Percentiles rank a stretch among this genome's conserved stretches.
Conservation (phyloP, 1,139 yeast species). For the Sugiyamaella japonica region DNA sequence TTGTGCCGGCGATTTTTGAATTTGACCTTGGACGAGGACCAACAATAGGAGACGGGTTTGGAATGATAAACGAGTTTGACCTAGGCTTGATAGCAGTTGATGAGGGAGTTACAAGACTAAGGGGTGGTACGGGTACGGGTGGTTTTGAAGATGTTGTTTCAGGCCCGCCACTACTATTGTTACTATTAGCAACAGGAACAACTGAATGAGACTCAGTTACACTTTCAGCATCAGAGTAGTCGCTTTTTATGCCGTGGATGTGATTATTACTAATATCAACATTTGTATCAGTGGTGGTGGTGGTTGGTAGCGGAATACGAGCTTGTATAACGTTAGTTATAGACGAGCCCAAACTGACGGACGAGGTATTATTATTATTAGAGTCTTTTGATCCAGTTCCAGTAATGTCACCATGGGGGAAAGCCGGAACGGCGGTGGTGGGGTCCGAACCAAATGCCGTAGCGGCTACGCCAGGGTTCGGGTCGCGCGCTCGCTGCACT, state of each 20-base stretch:
- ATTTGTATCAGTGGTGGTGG: neutral
- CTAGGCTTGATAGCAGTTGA: neutral
- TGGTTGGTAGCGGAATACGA: no score
- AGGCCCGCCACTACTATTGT: neutral
- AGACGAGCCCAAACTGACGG: no score
- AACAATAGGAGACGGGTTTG: neutral
- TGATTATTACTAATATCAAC: neutral
- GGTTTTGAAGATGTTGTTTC: neutral
- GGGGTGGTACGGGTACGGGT: no score
- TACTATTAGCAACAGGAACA: neutral
- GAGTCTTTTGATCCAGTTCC: neutral
- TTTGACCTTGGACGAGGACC: slow-evolving; percentile 19
- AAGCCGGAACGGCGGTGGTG: neutral
- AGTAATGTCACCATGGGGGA: neutral
- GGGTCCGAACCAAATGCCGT: no score
- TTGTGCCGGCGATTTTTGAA: slow-evolving; percentile 24
- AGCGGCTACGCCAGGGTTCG: neutral
- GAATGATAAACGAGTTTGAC: neutral
- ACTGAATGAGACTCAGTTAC: neutral
- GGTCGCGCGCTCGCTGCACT: neutral
- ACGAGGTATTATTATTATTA: neutral
- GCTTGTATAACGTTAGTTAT: no score
- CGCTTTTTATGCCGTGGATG: neutral
- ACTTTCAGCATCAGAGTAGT: neutral
- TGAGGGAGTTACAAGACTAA: neutral